Conservation (phyloP, 192 early-diverging fungal species). For the Backusella luteola region DNA sequence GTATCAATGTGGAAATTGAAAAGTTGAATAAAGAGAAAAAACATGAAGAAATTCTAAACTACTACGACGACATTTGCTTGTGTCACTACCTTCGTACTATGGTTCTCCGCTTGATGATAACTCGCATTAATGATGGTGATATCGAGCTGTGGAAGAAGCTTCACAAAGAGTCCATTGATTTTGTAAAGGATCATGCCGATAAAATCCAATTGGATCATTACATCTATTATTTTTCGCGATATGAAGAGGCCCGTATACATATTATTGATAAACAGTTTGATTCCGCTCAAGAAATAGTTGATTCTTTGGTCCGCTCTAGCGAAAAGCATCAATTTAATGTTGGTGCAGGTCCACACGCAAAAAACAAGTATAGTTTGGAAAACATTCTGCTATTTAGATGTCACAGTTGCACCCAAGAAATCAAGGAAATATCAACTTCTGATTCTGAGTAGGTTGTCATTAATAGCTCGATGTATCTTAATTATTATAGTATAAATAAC, state of each 20-base stretch:
- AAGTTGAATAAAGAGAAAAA: conserved; percentile 20
- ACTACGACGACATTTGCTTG: conserved; percentile 81
- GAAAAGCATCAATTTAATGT: conserved; percentile 25
- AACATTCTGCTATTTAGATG: conserved; percentile 58
- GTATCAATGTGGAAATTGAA: conserved; percentile 48
- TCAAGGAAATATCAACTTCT: conserved; percentile 11
- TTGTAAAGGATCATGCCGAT: conserved; percentile 49
- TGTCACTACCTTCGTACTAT: conserved; percentile 67
- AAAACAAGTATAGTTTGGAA: conserved; percentile 66
- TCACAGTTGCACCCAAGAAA: conserved; percentile 48
- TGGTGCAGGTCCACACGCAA: conserved; percentile 45
- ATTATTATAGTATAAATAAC: no score
- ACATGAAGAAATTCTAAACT: conserved; percentile 46
- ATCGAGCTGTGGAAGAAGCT: neutral
- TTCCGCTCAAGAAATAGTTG: conserved; percentile 46
- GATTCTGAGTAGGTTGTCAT: neutral
- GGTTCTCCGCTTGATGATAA: conserved; percentile 60
- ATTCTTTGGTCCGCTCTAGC: conserved; percentile 44
- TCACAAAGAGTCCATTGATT: conserved; percentile 37
- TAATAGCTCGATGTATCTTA: no score
- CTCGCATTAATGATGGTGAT: conserved; percentile 12
- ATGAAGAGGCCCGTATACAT: conserved; percentile 56
- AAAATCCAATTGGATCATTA: conserved; percentile 65
- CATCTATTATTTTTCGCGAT: conserved; percentile 53
- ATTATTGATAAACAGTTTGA: conserved; percentile 37